Base-by-base conservation (phyloP, 129 eudicot species). In the Pulicaria dysenterica region DNA sequence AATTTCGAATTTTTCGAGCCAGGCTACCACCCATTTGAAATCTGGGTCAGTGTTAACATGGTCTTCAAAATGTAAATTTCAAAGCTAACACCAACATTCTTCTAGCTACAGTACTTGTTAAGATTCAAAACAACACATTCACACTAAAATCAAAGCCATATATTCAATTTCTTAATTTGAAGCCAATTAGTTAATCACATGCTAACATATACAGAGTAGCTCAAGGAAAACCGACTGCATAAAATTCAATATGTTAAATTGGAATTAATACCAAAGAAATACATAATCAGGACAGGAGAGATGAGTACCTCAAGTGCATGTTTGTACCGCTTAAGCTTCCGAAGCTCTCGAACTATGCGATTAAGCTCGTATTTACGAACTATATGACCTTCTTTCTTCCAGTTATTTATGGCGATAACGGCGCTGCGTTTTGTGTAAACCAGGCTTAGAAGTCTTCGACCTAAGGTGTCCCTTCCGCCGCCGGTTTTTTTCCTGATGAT, bases 271-370 rank as follows among this genome's bases (percentile, higher is more conserved):
- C 6, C 31, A n/a, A 48, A 7, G 45, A 24, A 13, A 36, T 1
- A n/a, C 10, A 24, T 9, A 61, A 76, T 14, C 11, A 15, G 42
- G 70, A 39, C 24, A 8, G n/a, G 24, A 83, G 31, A 46, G 3
- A 11, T 1, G 42, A 17, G 16, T 64, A 92, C 98, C 98, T 93
- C 92, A 43, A 93, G 96, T 11, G 96, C 98, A 64, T 89, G 96
- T 56, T 89, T 89, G 67, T 77, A 85, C 1, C 95, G 92, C 51
- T 74, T 82, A 1, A 77, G 87, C 65, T 72, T 83, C 3, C 96
- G 80, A 8, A 93, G 92, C 77, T 87, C 84, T 3, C 96, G 85
- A 1, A 93, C 90, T 34, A 82, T 80, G 53, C 95, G 96, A 80
- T 83, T 93, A 77, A 89, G 88, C 80, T 93, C 95, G 63, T 87